These are phyloP conservation scores for Leishmania lainsoni DNA, from an alignment of 208 protist genomes.

Conservation along the genomic window DNA sequence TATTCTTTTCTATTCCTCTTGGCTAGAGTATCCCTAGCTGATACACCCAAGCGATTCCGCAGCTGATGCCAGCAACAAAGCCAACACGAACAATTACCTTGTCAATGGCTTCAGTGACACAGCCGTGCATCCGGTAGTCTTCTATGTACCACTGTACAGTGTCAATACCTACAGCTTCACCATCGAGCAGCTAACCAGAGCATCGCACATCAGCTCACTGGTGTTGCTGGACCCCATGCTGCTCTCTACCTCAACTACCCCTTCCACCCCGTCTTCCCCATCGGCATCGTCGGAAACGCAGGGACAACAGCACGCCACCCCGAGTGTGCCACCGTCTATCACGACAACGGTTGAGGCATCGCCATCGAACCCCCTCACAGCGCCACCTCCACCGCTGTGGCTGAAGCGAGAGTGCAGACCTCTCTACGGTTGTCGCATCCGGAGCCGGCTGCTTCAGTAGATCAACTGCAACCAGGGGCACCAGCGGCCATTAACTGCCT, in stretches of 20 bases:
- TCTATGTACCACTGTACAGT: slow-evolving; percentile 23
- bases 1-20: not conserved
- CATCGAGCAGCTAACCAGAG: slow-evolving; percentile 7
- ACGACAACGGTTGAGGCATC: not conserved
- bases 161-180: slow-evolving; percentile 13
- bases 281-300: not conserved
- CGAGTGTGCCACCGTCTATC: not conserved
- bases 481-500: not conserved
- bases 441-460: too few relatives aligned
- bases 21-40: not conserved
- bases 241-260: not conserved
- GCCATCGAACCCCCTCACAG: not conserved
- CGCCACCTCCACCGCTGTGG: not conserved
- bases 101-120: not conserved
- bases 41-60: not conserved
- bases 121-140: not conserved
- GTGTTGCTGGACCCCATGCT: not conserved
- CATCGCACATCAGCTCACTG: not conserved
- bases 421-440: too few relatives aligned
- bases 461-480: not conserved
- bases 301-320: not conserved
- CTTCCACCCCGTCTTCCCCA: not conserved
- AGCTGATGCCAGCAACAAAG: not conserved
- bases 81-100: not conserved
- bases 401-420: too few relatives aligned